Base-by-base conservation (phyloP, 805 yeast species). In the Blastobotrys mokoenaii region DNA sequence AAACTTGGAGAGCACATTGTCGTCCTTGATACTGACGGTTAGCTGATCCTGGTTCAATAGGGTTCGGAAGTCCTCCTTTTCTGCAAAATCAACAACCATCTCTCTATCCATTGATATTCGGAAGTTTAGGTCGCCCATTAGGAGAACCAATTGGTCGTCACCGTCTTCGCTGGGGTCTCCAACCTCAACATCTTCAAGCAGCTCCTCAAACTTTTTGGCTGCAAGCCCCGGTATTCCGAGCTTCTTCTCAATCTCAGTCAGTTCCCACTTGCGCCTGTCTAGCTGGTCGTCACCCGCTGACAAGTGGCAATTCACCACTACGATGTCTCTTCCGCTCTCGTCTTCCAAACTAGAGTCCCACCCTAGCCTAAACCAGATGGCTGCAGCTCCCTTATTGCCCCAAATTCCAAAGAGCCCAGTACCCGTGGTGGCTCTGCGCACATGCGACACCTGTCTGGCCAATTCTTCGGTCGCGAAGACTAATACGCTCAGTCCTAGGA, bases 361-460 rank as follows among this genome's bases (percentile, higher is more conserved):
- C 2, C 76, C 77, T 18, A 74, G 48, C 9, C 50, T 59, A 49
- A 79, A 68, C 20, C 63, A 61, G 17, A 76, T 61, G 14, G 70
- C 59, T 11, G 76, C 73, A 3, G 80, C 79, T 2, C 84, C 84
- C 53, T 78, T 78, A 59, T 78, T 78, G 14, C 81, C 82, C 76
- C 80, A 78, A 18, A 70, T 52, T 20, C 77, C 71, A 42, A 78
- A 55, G 34, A 77, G 68, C 0, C 83, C 83, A 0, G 82, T 71
- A 0, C 83, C 82, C 5, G 79, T 64, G 0, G 79, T 67, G 2
- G 66, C 60, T 3, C 66, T 63, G 15, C 60, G 58, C 4, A 76
- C 45, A 15, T 63, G 52, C 1, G 69, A 59, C n/a, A 77, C 61
- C 48, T 74, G 72, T 1, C 58, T 50, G 3, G 52, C 56, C 2